phyloP scores from a whole-genome alignment of 345 rosid genomes.

The Luvunga scandens region DNA sequence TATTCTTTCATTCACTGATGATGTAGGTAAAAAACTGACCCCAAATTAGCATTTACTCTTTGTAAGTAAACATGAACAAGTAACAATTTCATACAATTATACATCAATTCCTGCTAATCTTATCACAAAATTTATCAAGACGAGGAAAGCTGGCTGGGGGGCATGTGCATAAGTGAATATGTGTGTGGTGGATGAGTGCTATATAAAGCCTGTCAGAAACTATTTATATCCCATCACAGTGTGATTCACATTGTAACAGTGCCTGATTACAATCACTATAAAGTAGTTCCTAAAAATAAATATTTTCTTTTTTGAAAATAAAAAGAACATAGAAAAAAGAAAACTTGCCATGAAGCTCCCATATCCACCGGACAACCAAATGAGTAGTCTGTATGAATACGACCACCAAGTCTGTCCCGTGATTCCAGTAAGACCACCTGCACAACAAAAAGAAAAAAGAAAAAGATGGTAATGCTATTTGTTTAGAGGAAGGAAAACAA shows the following conservation, averaged over 20 bases:
- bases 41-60: not conserved
- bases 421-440: slow-evolving; percentile 83
- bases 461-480: too few relatives aligned
- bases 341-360: slow-evolving; percentile 79
- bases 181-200: too few relatives aligned
- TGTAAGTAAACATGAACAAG: not conserved
- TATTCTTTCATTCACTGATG: not conserved
- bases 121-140: not conserved
- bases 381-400: slow-evolving; percentile 83
- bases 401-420: slow-evolving; percentile 86
- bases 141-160: not conserved
- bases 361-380: slow-evolving; percentile 91
- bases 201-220: too few relatives aligned
- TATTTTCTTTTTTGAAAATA: not conserved
- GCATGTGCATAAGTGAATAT: too few relatives aligned
- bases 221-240: not conserved
- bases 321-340: not conserved
- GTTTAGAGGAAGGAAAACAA: not conserved
- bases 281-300: not conserved
- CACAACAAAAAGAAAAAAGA: not conserved
- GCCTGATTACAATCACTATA: not conserved
- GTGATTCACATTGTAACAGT: not conserved
- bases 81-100: not conserved
- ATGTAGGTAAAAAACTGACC: not conserved
- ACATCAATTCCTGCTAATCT: not conserved